Conservation (phyloP, 306 rosid genomes). For the Medicago lupulina region DNA sequence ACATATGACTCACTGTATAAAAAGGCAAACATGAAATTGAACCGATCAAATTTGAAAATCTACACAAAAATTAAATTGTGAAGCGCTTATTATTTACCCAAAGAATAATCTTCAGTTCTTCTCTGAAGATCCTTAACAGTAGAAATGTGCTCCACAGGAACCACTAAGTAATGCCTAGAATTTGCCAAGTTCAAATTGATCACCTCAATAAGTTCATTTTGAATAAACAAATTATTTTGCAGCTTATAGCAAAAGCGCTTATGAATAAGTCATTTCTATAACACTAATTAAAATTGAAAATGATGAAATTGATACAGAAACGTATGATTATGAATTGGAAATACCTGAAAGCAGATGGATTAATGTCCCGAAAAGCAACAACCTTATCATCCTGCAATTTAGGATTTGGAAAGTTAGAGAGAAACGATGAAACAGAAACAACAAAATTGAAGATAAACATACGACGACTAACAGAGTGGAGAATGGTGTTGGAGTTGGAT, state of each 20-base stretch:
- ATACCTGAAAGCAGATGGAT: slow-evolving; percentile 73
- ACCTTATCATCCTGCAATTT: slow-evolving; percentile 65
- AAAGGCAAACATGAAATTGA: slow-evolving; percentile 30
- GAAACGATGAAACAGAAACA: not conserved
- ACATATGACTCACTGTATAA: slow-evolving; percentile 72
- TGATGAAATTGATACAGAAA: not conserved
- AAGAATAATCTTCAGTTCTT: slow-evolving; percentile 59
- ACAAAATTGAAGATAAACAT: slow-evolving; percentile 4
- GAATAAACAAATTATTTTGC: no score
- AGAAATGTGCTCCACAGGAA: slow-evolving; percentile 72
- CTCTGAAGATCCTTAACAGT: slow-evolving; percentile 65
- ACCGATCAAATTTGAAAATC: not conserved
- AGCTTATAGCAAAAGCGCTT: no score
- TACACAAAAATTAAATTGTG: slow-evolving; percentile 4
- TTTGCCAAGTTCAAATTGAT: slow-evolving; percentile 8
- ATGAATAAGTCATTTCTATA: no score
- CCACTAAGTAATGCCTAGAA: slow-evolving; percentile 80
- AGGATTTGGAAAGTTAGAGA: slow-evolving; percentile 31
- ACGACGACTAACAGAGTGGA: slow-evolving; percentile 53
- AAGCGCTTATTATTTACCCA: slow-evolving; percentile 57
- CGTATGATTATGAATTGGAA: not conserved
- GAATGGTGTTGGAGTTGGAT: slow-evolving; percentile 48
- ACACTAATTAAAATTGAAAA: slow-evolving; percentile 14
- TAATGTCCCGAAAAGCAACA: slow-evolving; percentile 64
- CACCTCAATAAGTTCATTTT: not conserved